phyloP scores from a whole-genome alignment of 179 eudicot genomes.

The Vitellaria paradoxa region DNA sequence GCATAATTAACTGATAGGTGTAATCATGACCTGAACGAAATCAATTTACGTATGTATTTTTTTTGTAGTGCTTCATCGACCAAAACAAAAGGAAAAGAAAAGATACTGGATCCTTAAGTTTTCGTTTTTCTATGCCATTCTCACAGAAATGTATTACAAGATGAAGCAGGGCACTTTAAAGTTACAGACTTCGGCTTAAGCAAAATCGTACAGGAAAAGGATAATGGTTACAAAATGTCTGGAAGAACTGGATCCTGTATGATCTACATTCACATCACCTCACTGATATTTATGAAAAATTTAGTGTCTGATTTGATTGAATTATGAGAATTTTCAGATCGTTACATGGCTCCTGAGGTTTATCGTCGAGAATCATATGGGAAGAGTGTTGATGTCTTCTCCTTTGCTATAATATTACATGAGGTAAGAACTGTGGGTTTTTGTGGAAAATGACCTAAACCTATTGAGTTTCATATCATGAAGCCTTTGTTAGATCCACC shows the following conservation, averaged over 20 bases:
- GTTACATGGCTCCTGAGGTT: slow-evolving; percentile 52
- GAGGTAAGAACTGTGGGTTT: slow-evolving; percentile 24
- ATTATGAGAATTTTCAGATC: slow-evolving; percentile 23
- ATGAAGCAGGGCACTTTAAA: slow-evolving; percentile 45
- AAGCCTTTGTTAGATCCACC: background rate
- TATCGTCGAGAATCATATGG: slow-evolving; percentile 44
- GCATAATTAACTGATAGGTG: background rate
- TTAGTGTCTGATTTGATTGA: background rate
- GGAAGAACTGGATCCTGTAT: slow-evolving; percentile 51
- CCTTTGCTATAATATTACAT: slow-evolving; percentile 41
- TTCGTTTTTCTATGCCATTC: background rate
- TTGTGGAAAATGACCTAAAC: background rate
- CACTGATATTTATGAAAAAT: background rate
- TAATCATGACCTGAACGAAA: background rate
- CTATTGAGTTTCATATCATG: background rate
- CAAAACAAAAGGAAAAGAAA: background rate
- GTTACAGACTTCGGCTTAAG: slow-evolving; percentile 47
- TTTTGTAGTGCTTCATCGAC: no score
- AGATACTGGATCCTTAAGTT: background rate
- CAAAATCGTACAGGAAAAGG: slow-evolving; percentile 38
- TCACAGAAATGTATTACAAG: slow-evolving; percentile 40
- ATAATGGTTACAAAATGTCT: slow-evolving; percentile 44
- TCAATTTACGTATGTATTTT: background rate
- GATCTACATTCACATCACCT: background rate
- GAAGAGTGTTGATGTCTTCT: slow-evolving; percentile 47